Conservation (phyloP, 805 yeast genomes). For the Myxozyma sirexii region DNA sequence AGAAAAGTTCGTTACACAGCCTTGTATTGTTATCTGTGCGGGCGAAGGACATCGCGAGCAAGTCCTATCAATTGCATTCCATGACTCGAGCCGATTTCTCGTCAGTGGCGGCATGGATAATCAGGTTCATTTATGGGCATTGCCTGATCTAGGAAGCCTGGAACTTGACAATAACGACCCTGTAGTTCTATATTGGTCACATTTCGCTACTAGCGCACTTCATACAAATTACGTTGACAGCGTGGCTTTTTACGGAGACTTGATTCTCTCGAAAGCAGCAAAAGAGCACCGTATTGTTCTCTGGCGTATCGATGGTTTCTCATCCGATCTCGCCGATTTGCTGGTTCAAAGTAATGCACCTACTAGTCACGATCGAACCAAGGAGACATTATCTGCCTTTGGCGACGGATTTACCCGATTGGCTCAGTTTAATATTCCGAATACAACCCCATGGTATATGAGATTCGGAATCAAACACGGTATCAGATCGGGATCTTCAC, state of each 20-base stretch:
- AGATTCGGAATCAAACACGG: constrained; percentile 23
- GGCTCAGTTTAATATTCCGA: constrained; percentile 23
- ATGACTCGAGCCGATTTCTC: constrained; percentile 30
- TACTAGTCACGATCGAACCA: constrained; percentile 25
- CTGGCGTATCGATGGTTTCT: constrained; percentile 30
- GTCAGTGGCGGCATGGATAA: constrained; percentile 33
- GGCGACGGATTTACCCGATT: constrained; percentile 25
- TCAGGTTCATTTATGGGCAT: constrained; percentile 26
- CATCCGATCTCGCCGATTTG: constrained; percentile 18
- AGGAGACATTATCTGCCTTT: constrained; percentile 28
- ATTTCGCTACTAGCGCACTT: constrained; percentile 18
- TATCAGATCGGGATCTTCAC: background rate
- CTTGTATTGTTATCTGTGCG: constrained; percentile 31
- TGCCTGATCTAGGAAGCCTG: constrained; percentile 22
- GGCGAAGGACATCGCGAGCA: constrained; percentile 33
- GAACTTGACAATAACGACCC: constrained; percentile 19
- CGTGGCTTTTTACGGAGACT: constrained; percentile 30
- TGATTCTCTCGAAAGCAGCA: constrained; percentile 29
- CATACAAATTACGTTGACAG: constrained; percentile 32
- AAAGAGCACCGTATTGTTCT: constrained; percentile 27
- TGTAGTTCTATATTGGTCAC: constrained; percentile 29
- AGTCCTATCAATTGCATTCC: constrained; percentile 26
- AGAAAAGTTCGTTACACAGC: constrained; percentile 10
- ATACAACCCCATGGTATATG: constrained; percentile 33
- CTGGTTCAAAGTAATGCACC: constrained; percentile 27